Evolutionary conservation across 495 filamentous ascomycete species (phyloP).

Genomic region (Hypoxylon perforatum): DNA sequence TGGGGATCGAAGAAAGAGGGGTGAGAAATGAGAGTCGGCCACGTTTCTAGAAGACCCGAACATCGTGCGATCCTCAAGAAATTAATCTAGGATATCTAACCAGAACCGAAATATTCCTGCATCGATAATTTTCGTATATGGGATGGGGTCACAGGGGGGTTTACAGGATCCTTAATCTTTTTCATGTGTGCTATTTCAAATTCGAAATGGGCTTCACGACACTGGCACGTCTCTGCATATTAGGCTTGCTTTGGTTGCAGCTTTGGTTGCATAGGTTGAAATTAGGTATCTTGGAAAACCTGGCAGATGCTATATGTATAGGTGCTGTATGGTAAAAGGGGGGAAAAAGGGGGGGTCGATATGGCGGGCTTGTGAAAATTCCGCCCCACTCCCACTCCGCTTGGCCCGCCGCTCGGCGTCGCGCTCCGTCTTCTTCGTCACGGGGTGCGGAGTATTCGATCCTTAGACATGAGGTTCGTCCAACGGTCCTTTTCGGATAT

Average conservation of each 20-base stretch:
- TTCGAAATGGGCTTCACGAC: conserved; percentile 5
- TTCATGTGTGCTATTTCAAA: conserved; percentile 18
- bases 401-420: conserved; percentile 24
- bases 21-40: conserved; percentile 6
- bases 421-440: conserved; percentile 30
- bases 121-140: conserved; percentile 28
- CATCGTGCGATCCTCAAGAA: conserved; percentile 5
- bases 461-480: conserved; percentile 1
- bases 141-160: conserved; percentile 25
- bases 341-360: background rate
- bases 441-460: conserved; percentile 27
- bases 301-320: background rate
- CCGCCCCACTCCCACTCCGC: conserved; percentile 41
- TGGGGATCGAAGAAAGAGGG: background rate
- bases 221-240: conserved; percentile 6
- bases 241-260: conserved; percentile 9
- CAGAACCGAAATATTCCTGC: conserved; percentile 4
- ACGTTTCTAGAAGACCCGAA: conserved; percentile 18
- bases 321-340: conserved; percentile 1
- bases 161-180: too few relatives aligned
- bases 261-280: conserved; percentile 19
- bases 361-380: conserved; percentile 23
- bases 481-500: conserved; percentile 10
- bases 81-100: conserved; percentile 1
- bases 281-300: conserved; percentile 21